A percentile compares a stretch with the other conserved stretches of the same genome.
Conservation (phyloP, 495 filamentous ascomycete species). For the Trichoderma gamsii region DNA sequence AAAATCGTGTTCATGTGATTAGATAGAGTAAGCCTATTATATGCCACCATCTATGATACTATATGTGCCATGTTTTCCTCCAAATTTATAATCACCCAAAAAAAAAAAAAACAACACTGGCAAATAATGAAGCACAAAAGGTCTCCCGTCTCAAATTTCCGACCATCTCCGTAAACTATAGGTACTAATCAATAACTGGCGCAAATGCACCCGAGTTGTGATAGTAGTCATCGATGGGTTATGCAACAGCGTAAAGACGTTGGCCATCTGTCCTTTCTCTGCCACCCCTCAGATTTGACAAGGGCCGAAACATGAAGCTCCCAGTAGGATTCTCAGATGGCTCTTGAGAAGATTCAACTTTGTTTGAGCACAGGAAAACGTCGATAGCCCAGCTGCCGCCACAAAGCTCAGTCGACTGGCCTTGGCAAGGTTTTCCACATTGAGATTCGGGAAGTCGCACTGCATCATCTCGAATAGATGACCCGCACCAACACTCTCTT, state of each 20-base stretch:
- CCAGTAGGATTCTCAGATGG: not conserved
- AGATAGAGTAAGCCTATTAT: too few species aligned
- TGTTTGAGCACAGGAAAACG: not conserved
- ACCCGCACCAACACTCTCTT: not conserved
- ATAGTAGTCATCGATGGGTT: not conserved
- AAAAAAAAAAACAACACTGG: not conserved
- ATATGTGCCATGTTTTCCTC: too few species aligned
- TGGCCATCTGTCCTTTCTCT: not conserved
- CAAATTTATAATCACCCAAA: too few species aligned
- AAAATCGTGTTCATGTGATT: too few species aligned
- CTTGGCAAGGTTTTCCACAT: not conserved
- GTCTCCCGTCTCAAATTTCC: not conserved
- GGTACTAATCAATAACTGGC: not conserved
- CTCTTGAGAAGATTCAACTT: not conserved
- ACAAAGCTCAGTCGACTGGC: not conserved
- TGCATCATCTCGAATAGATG: not conserved
- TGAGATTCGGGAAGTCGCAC: conserved; percentile 5
- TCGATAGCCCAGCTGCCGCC: not conserved
- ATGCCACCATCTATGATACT: too few species aligned
- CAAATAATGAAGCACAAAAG: not conserved
- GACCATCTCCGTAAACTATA: not conserved
- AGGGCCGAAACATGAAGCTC: not conserved
- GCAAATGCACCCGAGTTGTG: not conserved
- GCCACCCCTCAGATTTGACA: not conserved
- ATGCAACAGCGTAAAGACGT: not conserved